Evolutionary conservation across 2,329 filamentous ascomycete species (phyloP).

Genomic region (Cladobotryum protrusum): DNA sequence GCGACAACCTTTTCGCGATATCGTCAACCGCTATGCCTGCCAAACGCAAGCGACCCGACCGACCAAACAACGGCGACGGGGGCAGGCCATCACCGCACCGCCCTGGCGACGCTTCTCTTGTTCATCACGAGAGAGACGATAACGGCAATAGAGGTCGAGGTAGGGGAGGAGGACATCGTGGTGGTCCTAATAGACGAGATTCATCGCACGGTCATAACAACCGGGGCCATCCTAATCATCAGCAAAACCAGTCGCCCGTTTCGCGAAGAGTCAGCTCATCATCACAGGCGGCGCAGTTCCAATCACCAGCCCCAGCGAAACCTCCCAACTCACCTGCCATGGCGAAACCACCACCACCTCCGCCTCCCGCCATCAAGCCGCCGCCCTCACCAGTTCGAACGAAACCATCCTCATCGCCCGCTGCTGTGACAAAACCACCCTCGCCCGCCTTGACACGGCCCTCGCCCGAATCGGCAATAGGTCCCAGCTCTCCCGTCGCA

Average conservation of each 20-base stretch:
- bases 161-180: conserved; percentile 36
- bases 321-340: conserved; percentile 15
- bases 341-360: conserved; percentile 17
- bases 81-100: conserved; percentile 57
- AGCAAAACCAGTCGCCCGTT: conserved; percentile 15
- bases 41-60: conserved; percentile 54
- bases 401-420: conserved; percentile 16
- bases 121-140: conserved; percentile 53
- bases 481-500: conserved; percentile 27
- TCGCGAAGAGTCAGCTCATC: conserved; percentile 16
- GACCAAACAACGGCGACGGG: conserved; percentile 41
- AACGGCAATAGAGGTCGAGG: conserved; percentile 39
- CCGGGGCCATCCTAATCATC: conserved; percentile 21
- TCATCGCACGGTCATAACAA: conserved; percentile 35
- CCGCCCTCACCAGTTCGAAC: conserved; percentile 13
- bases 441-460: conserved; percentile 17
- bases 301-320: conserved; percentile 16
- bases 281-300: conserved; percentile 13
- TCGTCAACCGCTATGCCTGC: conserved; percentile 43
- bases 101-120: conserved; percentile 49
- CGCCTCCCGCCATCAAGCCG: conserved; percentile 18
- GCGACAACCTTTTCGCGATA: conserved; percentile 6
- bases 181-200: conserved; percentile 47
- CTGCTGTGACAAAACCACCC: conserved; percentile 9
- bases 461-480: conserved; percentile 17